Conservation (phyloP, 2,329 filamentous ascomycete genomes). For the Capronia epimyces region DNA sequence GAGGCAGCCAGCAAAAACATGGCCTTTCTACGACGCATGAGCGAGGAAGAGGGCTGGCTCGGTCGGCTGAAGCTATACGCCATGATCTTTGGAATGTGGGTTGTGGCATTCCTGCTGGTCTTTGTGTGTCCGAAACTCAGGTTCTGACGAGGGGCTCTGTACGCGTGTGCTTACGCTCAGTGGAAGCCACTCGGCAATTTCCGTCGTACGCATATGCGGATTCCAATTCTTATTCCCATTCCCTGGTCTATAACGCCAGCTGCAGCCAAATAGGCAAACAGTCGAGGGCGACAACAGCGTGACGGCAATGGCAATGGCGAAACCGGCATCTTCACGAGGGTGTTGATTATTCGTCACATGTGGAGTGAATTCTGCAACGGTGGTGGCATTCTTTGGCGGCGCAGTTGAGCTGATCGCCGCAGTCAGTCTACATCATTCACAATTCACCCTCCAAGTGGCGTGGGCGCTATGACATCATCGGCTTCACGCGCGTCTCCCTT, state of each 20-base stretch:
- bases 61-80: conserved; percentile 77
- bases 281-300: too few relatives aligned
- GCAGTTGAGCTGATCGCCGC: too few relatives aligned
- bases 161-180: neutral
- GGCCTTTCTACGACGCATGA: conserved; percentile 71
- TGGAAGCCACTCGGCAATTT: too few relatives aligned
- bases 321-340: too few relatives aligned
- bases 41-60: conserved; percentile 83
- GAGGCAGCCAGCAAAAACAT: conserved; percentile 70
- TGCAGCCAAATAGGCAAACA: too few relatives aligned
- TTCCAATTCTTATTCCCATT: too few relatives aligned
- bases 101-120: conserved; percentile 71
- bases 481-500: neutral
- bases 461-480: neutral
- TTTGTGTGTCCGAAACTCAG: conserved; percentile 83
- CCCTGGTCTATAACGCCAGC: too few relatives aligned
- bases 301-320: too few relatives aligned
- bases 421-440: neutral
- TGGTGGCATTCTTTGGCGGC: neutral
- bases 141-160: conserved; percentile 51
- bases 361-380: neutral
- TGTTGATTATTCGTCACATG: too few relatives aligned
- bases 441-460: neutral
- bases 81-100: conserved; percentile 75
- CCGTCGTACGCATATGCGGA: too few relatives aligned